phyloP scores from a whole-genome alignment of 495 filamentous ascomycete species.

The Cenococcum geophilum region DNA sequence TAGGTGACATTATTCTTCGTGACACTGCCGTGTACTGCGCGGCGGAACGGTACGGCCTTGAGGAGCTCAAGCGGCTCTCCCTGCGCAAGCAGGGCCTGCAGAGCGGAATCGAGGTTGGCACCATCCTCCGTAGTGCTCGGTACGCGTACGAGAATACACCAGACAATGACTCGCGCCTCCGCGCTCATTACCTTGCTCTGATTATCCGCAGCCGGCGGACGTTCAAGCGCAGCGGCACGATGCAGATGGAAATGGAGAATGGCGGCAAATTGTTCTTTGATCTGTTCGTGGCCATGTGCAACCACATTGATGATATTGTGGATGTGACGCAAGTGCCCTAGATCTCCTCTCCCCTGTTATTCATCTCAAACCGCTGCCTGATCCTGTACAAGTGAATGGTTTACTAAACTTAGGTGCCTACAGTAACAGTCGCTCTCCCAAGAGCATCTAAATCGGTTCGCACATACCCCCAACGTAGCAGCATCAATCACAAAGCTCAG shows the following conservation, averaged over 20 bases:
- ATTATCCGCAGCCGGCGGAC: conserved; percentile 79
- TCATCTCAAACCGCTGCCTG: neutral
- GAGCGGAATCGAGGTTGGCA: conserved; percentile 72
- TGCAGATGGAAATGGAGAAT: conserved; percentile 89
- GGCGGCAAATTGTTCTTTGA: conserved; percentile 88
- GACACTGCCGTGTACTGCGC: conserved; percentile 91
- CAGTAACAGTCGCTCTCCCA: conserved; percentile 9
- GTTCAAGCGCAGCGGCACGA: conserved; percentile 92
- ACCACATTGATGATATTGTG: conserved; percentile 55
- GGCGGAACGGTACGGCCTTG: conserved; percentile 72
- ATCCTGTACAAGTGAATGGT: neutral
- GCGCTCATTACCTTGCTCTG: conserved; percentile 86
- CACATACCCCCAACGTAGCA: neutral
- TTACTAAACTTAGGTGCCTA: conserved; percentile 2
- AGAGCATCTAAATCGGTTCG: conserved; percentile 8
- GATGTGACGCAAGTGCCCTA: conserved; percentile 10
- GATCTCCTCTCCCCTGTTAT: neutral
- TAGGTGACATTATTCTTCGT: conserved; percentile 60
- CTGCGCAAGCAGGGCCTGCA: conserved; percentile 80
- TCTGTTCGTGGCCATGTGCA: conserved; percentile 86
- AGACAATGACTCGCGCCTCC: conserved; percentile 77
- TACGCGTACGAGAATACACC: conserved; percentile 87
- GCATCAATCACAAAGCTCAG: conserved; percentile 4
- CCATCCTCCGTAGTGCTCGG: conserved; percentile 74
- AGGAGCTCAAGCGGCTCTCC: conserved; percentile 74